These are phyloP conservation scores for Mrakiaceae sp. DNA, from an alignment of 1,284 basidiomycete genomes.

Conservation along the genomic window DNA sequence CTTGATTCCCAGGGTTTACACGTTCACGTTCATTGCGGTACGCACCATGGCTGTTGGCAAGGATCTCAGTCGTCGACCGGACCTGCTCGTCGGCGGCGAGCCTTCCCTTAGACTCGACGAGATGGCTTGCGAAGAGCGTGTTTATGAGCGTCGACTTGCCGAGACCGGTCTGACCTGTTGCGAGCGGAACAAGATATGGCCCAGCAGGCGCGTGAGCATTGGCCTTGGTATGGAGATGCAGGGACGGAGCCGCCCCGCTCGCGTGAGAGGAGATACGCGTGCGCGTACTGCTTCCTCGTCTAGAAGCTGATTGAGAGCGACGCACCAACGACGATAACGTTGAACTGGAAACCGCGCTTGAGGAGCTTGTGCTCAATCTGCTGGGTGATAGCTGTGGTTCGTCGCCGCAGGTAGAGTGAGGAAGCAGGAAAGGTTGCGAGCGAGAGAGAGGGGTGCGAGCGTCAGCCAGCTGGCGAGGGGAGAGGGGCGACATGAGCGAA, in stretches of 20 bases:
- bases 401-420: neutral
- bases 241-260: too few relatives aligned
- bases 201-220: neutral
- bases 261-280: too few relatives aligned
- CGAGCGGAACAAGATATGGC: neutral
- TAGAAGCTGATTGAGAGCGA: slow-evolving; percentile 21
- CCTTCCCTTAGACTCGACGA: slow-evolving; percentile 95
- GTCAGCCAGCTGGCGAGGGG: neutral
- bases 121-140: slow-evolving; percentile 95
- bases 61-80: slow-evolving; percentile 91
- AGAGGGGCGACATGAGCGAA: neutral
- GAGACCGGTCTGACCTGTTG: slow-evolving; percentile 82
- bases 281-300: neutral
- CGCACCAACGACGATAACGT: slow-evolving; percentile 87
- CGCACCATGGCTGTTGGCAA: slow-evolving; percentile 87
- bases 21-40: slow-evolving; percentile 15
- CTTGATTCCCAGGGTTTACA: too few relatives aligned
- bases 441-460: neutral
- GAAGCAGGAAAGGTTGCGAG: neutral
- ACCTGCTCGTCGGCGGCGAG: slow-evolving; percentile 75
- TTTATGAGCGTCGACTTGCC: slow-evolving; percentile 98
- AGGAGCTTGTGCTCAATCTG: slow-evolving; percentile 99
- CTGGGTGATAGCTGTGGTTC: slow-evolving; percentile 58
- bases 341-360: slow-evolving; percentile 98
- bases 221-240: too few relatives aligned